Percentiles rank a stretch among this genome's conserved stretches.
These are phyloP conservation scores for Termitomyces titanicus DNA, from an alignment of 768 basidiomycete genomes.

Conservation along the genomic window DNA sequence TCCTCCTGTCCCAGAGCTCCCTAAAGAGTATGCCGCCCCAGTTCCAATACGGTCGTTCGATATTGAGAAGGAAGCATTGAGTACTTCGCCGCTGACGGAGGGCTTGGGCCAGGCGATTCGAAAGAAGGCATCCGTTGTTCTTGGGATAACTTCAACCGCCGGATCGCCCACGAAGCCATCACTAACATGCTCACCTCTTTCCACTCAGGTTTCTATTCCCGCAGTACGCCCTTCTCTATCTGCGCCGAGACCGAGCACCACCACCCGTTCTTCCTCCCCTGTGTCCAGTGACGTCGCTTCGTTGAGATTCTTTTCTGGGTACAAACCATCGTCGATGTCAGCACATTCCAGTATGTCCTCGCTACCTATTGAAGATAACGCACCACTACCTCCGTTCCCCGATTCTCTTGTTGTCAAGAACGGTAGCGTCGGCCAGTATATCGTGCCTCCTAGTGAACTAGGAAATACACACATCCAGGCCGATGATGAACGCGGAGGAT, in stretches of 20 bases:
- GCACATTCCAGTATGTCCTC: constrained; percentile 58
- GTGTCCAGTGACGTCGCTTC: constrained; percentile 57
- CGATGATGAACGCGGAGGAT: constrained; percentile 7
- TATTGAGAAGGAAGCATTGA: neutral
- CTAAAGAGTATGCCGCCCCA: constrained; percentile 32
- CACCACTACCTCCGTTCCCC: constrained; percentile 38
- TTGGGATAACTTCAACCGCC: constrained; percentile 6
- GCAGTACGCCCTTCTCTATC: neutral
- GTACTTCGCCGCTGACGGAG: neutral
- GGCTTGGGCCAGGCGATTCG: constrained; percentile 8
- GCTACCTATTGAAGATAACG: constrained; percentile 29
- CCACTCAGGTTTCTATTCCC: neutral
- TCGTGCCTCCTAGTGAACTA: constrained; percentile 56
- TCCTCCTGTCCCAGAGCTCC: constrained; percentile 62
- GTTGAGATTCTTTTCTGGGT: constrained; percentile 41
- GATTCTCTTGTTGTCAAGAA: constrained; percentile 10
- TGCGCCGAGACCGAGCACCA: constrained; percentile 35
- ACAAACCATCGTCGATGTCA: constrained; percentile 28
- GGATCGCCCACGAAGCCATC: neutral
- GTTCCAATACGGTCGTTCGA: neutral
- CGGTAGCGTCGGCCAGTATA: constrained; percentile 35
- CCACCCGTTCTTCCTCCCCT: constrained; percentile 60
- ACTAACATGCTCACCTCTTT: constrained; percentile 1
- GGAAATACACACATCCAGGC: constrained; percentile 28
- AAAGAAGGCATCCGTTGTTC: constrained; percentile 12